Base-by-base conservation (phyloP, 768 basidiomycete species). In the Lentinula raphanica region DNA sequence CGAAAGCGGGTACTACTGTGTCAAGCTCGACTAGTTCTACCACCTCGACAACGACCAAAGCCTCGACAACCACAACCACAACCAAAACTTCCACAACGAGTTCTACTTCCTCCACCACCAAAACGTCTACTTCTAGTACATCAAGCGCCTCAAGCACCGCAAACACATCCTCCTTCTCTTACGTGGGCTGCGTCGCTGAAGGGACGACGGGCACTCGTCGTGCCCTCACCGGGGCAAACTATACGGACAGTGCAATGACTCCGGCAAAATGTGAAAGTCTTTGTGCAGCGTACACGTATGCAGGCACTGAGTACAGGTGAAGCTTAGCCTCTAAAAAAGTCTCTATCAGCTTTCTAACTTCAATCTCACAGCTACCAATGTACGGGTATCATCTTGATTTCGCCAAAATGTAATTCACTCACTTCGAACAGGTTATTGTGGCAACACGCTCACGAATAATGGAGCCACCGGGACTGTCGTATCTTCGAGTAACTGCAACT, bases 171-270 rank as follows among this genome's bases (percentile, higher is more conserved):
- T 35, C 57, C 3, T 58, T 58, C 54, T 63, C 38, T 3, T 65
- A 65, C 49, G 63, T 68, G 28, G 72, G 72, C 39, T 74, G 72
- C 39, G 64, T 71, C 8, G 70, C 69, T 12, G 72, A 73, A 45
- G 72, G 72, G 6, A 71, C 53, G 2, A 54, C 53, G 11, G 53
- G 71, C 1, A 61, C 62, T 17, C 70, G 72, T 23, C 71, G 72
- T 8, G 67, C 72, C 15, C 67, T 74, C 46, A 71, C 68, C 5
- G 68, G 61, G 1, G 58, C 67, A 15, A 67, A 63, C 45, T 71
- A 63, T 51, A 56, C 61, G 4, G 62, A 62, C 42, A 19, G 60
- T 3, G 60, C 67, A 35, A 74, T 74, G 73, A 73, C 72, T 0
- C 68, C 70, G 21, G 61, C 64, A 45, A 42, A 63, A 6, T 74